Percentiles rank a stretch among this genome's conserved stretches.
These are phyloP conservation scores for Poa annua DNA, from an alignment of 176 grass and related monocot species.

Conservation along the genomic window DNA sequence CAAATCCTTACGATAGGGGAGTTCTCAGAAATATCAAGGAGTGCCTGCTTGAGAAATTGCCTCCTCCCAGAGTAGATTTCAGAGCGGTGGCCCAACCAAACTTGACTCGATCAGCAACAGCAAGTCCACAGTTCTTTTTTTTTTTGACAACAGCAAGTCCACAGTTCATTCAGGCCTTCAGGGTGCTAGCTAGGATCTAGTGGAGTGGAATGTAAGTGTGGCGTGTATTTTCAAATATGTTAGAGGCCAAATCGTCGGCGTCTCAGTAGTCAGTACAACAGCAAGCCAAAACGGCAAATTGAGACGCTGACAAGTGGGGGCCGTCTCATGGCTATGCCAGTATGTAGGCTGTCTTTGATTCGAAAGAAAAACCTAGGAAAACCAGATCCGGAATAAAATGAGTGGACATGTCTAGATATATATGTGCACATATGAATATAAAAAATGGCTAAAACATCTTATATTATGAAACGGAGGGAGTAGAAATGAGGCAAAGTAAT, in stretches of 20 bases:
- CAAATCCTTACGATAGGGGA: slow-evolving; percentile 68
- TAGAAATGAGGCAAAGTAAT: no score
- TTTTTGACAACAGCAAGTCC: no score
- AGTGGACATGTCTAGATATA: no score
- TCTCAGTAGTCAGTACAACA: background rate
- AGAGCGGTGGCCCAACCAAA: slow-evolving; percentile 45
- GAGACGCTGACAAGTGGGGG: slow-evolving; percentile 18
- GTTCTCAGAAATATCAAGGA: slow-evolving; percentile 53
- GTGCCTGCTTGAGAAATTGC: slow-evolving; percentile 50
- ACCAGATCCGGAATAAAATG: no score
- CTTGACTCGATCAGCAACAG: background rate
- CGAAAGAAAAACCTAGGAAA: no score
- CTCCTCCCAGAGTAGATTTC: slow-evolving; percentile 60
- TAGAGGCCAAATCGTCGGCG: no score
- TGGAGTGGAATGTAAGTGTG: background rate
- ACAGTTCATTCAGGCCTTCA: background rate
- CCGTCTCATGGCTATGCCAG: slow-evolving; percentile 52
- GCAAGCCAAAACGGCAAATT: background rate
- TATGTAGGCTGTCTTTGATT: no score
- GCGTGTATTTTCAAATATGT: background rate
- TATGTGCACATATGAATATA: no score
- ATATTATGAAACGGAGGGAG: background rate
- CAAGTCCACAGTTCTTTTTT: no score
- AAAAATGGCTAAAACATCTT: background rate
- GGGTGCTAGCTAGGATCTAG: background rate